Percentiles rank a stretch among this genome's conserved stretches.
phyloP scores from a whole-genome alignment of 2,329 filamentous ascomycete species.

The Teratosphaeria viscida region DNA sequence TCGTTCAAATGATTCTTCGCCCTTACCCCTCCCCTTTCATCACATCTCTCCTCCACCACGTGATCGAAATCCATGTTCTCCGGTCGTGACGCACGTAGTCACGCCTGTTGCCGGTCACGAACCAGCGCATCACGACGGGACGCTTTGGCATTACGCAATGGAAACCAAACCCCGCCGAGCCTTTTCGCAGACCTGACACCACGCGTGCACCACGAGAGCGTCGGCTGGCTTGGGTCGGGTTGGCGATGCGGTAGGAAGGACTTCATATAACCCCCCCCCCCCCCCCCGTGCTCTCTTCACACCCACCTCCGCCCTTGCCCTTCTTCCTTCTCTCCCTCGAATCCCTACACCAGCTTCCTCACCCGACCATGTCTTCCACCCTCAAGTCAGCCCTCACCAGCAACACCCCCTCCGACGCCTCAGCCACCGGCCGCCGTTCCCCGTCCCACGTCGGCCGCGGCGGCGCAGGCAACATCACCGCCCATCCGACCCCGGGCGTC shows the following conservation, averaged over 20 bases:
- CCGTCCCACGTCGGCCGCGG: slow-evolving; percentile 53
- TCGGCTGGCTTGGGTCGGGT: neutral
- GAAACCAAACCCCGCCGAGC: neutral
- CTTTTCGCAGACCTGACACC: neutral
- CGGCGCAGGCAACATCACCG: slow-evolving; percentile 52
- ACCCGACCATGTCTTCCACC: neutral
- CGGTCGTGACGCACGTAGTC: neutral
- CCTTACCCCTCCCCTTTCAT: neutral
- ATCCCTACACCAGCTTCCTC: neutral
- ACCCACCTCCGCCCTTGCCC: neutral
- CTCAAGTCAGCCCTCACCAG: neutral
- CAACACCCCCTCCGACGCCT: neutral
- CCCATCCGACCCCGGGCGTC: slow-evolving; percentile 22
- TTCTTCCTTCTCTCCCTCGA: neutral
- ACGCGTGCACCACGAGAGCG: neutral
- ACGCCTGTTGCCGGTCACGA: neutral
- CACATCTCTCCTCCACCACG: neutral
- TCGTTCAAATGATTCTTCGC: neutral
- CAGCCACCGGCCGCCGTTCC: neutral
- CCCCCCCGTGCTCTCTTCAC: neutral
- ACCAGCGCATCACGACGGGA: neutral
- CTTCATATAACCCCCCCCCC: neutral
- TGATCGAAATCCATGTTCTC: neutral
- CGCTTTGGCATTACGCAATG: neutral
- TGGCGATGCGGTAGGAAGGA: neutral